These are phyloP conservation scores for Citrus reticulata DNA, from an alignment of 345 rosid species.

Conservation along the genomic window DNA sequence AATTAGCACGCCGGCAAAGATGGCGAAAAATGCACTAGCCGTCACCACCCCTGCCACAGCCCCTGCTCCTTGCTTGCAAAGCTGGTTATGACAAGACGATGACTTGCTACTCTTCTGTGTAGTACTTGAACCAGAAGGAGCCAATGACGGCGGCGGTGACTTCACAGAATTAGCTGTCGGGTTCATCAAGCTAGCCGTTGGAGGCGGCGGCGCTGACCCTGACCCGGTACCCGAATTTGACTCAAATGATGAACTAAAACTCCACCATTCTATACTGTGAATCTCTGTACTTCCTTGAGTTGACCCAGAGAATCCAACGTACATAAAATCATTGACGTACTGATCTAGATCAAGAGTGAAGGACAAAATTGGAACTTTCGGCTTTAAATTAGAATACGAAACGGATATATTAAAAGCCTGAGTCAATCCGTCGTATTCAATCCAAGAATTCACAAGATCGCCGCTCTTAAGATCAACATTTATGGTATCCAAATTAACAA, in stretches of 20 bases:
- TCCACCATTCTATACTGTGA: constrained; percentile 97
- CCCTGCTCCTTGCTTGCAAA: constrained; percentile 81
- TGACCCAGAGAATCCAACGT: constrained; percentile 96
- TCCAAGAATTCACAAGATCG: constrained; percentile 79
- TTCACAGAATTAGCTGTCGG: constrained; percentile 62
- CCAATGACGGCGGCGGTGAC: constrained; percentile 61
- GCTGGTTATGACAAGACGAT: constrained; percentile 74
- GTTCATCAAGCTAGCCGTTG: constrained; percentile 53
- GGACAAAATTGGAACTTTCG: constrained; percentile 60
- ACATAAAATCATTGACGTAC: constrained; percentile 84
- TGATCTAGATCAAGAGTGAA: constrained; percentile 63
- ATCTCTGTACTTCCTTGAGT: constrained; percentile 98
- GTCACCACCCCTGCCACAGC: constrained; percentile 97
- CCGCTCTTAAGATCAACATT: constrained; percentile 92
- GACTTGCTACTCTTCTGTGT: constrained; percentile 35
- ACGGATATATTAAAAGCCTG: constrained; percentile 47
- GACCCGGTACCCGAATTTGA: constrained; percentile 34
- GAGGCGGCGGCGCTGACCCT: constrained; percentile 39
- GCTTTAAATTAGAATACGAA: constrained; percentile 87
- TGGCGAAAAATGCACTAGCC: constrained; percentile 83
- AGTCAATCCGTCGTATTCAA: constrained; percentile 60
- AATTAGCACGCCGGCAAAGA: constrained; percentile 63
- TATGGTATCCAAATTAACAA: constrained; percentile 56
- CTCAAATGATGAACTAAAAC: constrained; percentile 70
- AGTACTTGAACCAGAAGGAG: constrained; percentile 42